Base-by-base conservation (phyloP, 495 filamentous ascomycete genomes). In the Aspergillus coremiiformis region DNA sequence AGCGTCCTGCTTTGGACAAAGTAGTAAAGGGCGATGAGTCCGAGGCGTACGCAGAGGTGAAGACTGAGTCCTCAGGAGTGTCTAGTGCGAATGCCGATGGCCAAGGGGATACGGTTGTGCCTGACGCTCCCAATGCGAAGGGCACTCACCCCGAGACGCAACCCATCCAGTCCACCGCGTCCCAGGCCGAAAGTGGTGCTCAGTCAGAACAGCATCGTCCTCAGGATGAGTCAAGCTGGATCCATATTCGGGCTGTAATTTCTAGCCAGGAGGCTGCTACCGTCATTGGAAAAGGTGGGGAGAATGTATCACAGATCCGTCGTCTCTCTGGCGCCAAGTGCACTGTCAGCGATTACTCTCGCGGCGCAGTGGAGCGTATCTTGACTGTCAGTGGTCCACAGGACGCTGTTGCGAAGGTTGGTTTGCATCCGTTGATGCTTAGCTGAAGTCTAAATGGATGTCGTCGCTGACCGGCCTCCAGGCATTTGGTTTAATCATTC, bases 401-500 rank as follows among this genome's bases (percentile, higher is more conserved):
- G 50, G 93, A 98, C 73, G 90, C 90, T 52, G 90, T 91, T 59
- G 94, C 93, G 53, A 98, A 98, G 83, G 92, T 96, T 81, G 56
- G 77, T 68, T 39, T 44, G 14, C 32, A 47, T 51, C 44, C 44
- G 15, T 0, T 32, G 50, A 26, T 20, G 37, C 12, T 47, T 47
- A 41, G 37, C 19, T 41, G 37, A 41, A 41, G 37, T 21, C 3
- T 41, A 21, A 41, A 6, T 41, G n/a, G 14, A 21, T 5, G 17
- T 15, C n/a, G n/a, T n/a, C n/a, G 8, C 48, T 54, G 49, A 61
- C 35, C 17, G 15, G 10, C 15, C 27, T 49, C 37, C 56, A 97
- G 93, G 93, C 94, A 9, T 98, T 98, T 70, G 93, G 93, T 58
- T 73, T 98, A 44, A 98, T 98, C 65, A 96, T 98, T 57, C 88